Evolutionary conservation across 2,329 filamentous ascomycete genomes (phyloP), one percentile per base, ranked within the genome.

Genomic region (Aspergillus clavatus): DNA sequence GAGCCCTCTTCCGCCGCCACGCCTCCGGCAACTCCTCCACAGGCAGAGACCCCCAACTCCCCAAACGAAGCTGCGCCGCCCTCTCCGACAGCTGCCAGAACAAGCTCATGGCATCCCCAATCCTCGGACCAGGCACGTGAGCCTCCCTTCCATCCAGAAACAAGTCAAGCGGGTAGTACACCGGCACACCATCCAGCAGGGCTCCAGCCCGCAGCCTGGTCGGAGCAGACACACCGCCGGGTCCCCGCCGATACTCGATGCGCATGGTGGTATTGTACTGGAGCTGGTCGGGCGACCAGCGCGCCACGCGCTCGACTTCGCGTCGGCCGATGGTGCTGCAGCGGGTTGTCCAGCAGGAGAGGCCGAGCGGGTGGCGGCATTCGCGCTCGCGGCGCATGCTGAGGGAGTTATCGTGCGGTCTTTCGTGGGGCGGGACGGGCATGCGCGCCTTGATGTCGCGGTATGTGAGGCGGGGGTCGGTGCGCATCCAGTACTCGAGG

Each of bases 401-500:
- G 6, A 65, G 42, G 14, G 48, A 46, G 29, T 62, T 63, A 21
- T 57, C 52, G 0, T 27, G 48, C 4, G 60, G 60, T 4, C 54
- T 47, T 7, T 51, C 21, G 2, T 35, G 28, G 7, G 24, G 16
- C 1, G 46, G 35, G 12, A 43, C 57, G n/a, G 45, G 41, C 62
- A 64, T 64, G 7, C 62, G 51, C 4, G 56, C 57, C 18, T 58
- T 57, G 38, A 65, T 59, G 37, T 65, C 62, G 14, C 48, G 37
- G 46, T 61, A 62, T 1, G 51, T 56, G 19, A 64, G 46, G 3
- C 61, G 54, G 2, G 41, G 33, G 35, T 64, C 61, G 3, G 55
- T 52, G 5, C 61, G 52, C 47, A 57, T 55, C 62, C 62, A 65
- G 45, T 52, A 62, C 42, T 64, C 62, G 28, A 65, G 43, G 1